Percentiles rank a stretch among this genome's conserved stretches.
phyloP scores from a whole-genome alignment of 208 protist genomes.

The Acanthamoeba divionensis region DNA sequence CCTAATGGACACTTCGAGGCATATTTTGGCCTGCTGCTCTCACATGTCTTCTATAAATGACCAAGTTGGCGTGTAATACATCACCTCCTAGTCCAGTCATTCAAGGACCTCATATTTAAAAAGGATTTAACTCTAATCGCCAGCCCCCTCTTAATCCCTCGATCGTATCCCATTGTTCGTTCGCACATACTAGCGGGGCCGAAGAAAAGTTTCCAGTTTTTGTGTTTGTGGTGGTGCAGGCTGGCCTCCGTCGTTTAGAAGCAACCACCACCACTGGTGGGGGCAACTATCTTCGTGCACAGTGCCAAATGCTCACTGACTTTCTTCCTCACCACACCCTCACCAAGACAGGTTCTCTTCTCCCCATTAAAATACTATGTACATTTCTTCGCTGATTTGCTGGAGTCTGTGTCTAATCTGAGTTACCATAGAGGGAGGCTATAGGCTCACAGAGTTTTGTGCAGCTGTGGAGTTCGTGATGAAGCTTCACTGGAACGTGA shows the following conservation, averaged over 20 bases:
- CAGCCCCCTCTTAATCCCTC: too few species aligned
- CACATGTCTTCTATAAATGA: too few species aligned
- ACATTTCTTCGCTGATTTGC: too few species aligned
- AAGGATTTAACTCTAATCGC: too few species aligned
- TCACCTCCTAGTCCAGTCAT: too few species aligned
- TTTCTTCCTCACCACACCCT: constrained; percentile 34
- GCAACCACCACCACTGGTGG: too few species aligned
- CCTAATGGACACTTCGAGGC: constrained; percentile 10
- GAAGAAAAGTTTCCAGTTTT: constrained; percentile 44
- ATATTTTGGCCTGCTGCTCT: constrained; percentile 6
- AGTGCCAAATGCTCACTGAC: neutral
- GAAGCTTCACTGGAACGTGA: constrained; percentile 7
- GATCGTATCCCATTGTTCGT: too few species aligned
- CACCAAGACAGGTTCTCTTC: neutral
- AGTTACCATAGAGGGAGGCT: constrained; percentile 19
- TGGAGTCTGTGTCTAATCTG: too few species aligned
- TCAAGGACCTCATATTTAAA: too few species aligned
- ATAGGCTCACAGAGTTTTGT: constrained; percentile 8
- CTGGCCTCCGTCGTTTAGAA: too few species aligned
- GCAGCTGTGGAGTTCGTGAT: constrained; percentile 46
- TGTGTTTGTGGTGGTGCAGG: constrained; percentile 42
- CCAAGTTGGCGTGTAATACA: too few species aligned
- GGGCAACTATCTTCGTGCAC: neutral
- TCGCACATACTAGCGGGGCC: neutral
- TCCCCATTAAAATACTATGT: too few species aligned